Evolutionary conservation across 352 stramenopile species (phyloP).

Genomic region (Globisporangium cylindrosporum): DNA sequence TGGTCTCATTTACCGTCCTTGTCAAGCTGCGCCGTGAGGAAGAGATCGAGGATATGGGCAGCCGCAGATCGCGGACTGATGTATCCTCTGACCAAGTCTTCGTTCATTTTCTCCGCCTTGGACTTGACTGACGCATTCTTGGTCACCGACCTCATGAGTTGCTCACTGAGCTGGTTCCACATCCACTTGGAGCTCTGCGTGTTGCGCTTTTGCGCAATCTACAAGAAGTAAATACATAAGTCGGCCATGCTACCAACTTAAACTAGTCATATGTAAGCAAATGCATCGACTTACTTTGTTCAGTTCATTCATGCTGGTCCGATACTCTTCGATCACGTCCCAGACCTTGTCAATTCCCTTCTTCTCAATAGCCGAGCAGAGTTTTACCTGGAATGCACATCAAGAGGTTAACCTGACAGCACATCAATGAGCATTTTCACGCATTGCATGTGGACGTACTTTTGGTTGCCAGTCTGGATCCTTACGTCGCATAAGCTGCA

Average conservation of each 20-base stretch:
- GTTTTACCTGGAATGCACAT: conserved; percentile 44
- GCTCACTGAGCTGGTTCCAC: conserved; percentile 77
- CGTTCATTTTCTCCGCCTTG: conserved; percentile 54
- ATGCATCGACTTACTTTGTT: conserved; percentile 37
- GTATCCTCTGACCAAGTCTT: conserved; percentile 60
- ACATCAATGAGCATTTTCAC: neutral
- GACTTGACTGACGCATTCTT: conserved; percentile 38
- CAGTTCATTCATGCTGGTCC: conserved; percentile 46
- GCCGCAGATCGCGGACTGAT: conserved; percentile 66
- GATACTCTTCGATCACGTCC: conserved; percentile 60
- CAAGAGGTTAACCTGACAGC: neutral
- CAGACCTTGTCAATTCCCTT: conserved; percentile 75
- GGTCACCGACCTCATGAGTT: conserved; percentile 66
- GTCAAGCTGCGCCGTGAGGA: conserved; percentile 46
- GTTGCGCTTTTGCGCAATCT: conserved; percentile 71
- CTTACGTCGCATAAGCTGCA: conserved; percentile 83
- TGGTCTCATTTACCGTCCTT: conserved; percentile 20
- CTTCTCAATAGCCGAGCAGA: conserved; percentile 65
- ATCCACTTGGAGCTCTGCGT: conserved; percentile 78
- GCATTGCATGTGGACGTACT: conserved; percentile 18
- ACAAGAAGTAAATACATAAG: neutral
- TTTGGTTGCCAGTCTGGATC: conserved; percentile 78
- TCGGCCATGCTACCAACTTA: neutral
- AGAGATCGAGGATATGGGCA: conserved; percentile 53
- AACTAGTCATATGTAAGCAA: neutral